These are phyloP conservation scores for Cyberlindnera maclurae DNA, from an alignment of 805 yeast species.

Conservation along the genomic window DNA sequence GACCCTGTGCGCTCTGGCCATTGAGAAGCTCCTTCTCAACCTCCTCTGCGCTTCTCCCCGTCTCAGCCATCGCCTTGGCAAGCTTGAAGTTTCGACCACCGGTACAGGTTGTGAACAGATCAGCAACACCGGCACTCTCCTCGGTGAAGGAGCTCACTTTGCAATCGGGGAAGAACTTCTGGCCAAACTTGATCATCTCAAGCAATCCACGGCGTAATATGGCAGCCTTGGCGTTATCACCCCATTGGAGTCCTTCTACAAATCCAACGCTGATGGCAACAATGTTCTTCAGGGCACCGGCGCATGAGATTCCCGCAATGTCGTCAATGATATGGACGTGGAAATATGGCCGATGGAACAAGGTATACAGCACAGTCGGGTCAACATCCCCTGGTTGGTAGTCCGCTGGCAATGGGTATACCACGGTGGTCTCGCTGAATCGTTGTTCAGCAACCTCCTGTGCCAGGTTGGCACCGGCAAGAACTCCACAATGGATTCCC, in stretches of 20 bases:
- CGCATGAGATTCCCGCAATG: conserved; percentile 89
- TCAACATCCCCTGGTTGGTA: conserved; percentile 69
- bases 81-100: conserved; percentile 94
- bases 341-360: conserved; percentile 95
- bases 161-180: conserved; percentile 66
- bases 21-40: conserved; percentile 79
- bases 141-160: conserved; percentile 77
- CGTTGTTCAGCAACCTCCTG: conserved; percentile 89
- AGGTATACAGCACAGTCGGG: conserved; percentile 57
- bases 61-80: conserved; percentile 73
- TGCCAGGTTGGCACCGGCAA: conserved; percentile 94
- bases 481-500: conserved; percentile 86
- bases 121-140: conserved; percentile 96
- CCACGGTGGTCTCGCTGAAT: conserved; percentile 95
- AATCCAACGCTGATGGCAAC: conserved; percentile 94
- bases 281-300: conserved; percentile 93
- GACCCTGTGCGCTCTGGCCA: conserved; percentile 95
- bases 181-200: conserved; percentile 81
- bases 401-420: conserved; percentile 71
- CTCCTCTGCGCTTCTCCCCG: conserved; percentile 64
- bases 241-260: conserved; percentile 97
- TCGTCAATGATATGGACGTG: conserved; percentile 87
- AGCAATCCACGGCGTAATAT: conserved; percentile 88
- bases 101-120: conserved; percentile 89
- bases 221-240: conserved; percentile 95